Evolutionary conservation across 805 yeast genomes (phyloP).

Genomic region (Maudiozyma saulgeensis): DNA sequence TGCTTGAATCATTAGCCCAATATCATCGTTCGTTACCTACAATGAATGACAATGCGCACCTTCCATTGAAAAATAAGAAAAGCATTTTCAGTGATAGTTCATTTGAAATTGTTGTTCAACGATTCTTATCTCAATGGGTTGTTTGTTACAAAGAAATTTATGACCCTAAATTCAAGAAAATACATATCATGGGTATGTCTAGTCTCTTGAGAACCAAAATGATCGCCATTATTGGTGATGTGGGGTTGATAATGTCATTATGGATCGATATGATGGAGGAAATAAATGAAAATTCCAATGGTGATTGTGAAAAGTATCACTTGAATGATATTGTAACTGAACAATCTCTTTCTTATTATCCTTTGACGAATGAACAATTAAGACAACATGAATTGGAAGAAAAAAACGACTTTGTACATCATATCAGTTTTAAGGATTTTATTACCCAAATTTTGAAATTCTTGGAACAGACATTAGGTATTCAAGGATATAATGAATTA

Average conservation of each 20-base stretch:
- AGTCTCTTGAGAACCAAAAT: slow-evolving; percentile 37
- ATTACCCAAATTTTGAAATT: slow-evolving; percentile 29
- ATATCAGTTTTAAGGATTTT: slow-evolving; percentile 38
- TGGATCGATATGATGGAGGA: slow-evolving; percentile 62
- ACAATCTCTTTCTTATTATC: slow-evolving; percentile 21
- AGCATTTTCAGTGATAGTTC: slow-evolving; percentile 20
- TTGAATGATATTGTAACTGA: slow-evolving; percentile 32
- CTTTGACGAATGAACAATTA: slow-evolving; percentile 34
- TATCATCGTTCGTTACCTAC: slow-evolving; percentile 19
- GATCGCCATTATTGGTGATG: slow-evolving; percentile 22
- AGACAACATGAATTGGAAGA: slow-evolving; percentile 33
- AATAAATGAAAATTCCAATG: slow-evolving; percentile 48
- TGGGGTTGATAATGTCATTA: slow-evolving; percentile 29
- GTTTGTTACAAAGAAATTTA: slow-evolving; percentile 49
- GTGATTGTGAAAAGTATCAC: slow-evolving; percentile 49
- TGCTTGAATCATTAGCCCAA: slow-evolving; percentile 24
- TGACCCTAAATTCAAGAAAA: slow-evolving; percentile 67
- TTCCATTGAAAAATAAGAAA: slow-evolving; percentile 17
- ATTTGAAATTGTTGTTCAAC: slow-evolving; percentile 19
- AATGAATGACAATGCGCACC: slow-evolving; percentile 11
- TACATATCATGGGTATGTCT: slow-evolving; percentile 53
- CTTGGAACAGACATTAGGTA: slow-evolving; percentile 21
- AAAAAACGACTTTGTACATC: slow-evolving; percentile 43
- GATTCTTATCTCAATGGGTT: slow-evolving; percentile 31
- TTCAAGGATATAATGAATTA: slow-evolving; percentile 16